Conservation (phyloP, 345 rosid species). For the Physaria fendleri region DNA sequence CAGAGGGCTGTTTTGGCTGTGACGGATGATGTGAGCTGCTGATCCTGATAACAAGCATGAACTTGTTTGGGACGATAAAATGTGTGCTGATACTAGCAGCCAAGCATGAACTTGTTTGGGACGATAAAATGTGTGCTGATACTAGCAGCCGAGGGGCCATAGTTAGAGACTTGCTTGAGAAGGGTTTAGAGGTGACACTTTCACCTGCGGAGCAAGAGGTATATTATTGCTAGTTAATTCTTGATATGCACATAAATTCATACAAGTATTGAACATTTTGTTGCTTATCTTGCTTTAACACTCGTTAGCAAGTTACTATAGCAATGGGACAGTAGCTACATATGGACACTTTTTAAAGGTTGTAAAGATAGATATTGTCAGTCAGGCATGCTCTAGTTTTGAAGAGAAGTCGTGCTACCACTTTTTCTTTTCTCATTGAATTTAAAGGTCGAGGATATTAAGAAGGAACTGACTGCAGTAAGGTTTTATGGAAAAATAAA, state of each 20-base stretch:
- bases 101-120: constrained; percentile 97
- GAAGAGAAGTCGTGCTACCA: constrained; percentile 1
- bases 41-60: constrained; percentile 95
- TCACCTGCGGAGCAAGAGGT: constrained; percentile 85
- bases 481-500: constrained; percentile 2
- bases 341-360: constrained; percentile 3
- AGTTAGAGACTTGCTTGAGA: constrained; percentile 73
- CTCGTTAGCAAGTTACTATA: constrained; percentile 4
- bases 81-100: constrained; percentile 99
- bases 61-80: constrained; percentile 92
- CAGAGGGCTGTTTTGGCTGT: constrained; percentile 23
- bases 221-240: constrained; percentile 4
- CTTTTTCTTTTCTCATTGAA: background rate
- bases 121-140: constrained; percentile 96
- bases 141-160: constrained; percentile 92
- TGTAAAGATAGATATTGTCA: background rate
- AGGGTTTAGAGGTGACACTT: constrained; percentile 79
- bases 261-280: background rate
- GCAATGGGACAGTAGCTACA: background rate
- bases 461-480: background rate
- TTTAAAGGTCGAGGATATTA: background rate
- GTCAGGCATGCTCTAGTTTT: background rate
- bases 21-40: constrained; percentile 25
- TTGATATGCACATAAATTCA: constrained; percentile 5
- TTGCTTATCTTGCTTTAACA: background rate